Conservation (phyloP, 768 basidiomycete genomes). For the Aureoboletus auriporus region DNA sequence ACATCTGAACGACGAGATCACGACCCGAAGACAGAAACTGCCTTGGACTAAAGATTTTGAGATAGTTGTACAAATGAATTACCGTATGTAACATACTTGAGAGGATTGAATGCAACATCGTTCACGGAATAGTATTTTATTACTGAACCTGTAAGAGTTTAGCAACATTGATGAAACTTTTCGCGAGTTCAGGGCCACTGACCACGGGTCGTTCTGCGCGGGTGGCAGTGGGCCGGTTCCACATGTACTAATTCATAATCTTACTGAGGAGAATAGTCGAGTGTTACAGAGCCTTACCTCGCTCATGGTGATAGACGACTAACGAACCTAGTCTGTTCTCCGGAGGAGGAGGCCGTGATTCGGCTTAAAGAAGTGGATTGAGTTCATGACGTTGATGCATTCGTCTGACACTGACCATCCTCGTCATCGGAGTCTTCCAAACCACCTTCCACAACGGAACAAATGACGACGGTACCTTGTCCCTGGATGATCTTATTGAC, state of each 20-base stretch:
- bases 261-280: not conserved
- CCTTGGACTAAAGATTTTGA: slow-evolving; percentile 28
- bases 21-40: slow-evolving; percentile 46
- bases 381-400: slow-evolving; percentile 13
- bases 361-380: not conserved
- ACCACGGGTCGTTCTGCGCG: slow-evolving; percentile 17
- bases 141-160: slow-evolving; percentile 9
- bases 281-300: slow-evolving; percentile 11
- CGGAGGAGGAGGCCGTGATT: slow-evolving; percentile 29
- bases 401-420: slow-evolving; percentile 15
- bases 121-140: slow-evolving; percentile 52
- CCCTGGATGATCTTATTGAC: slow-evolving; percentile 51
- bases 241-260: slow-evolving; percentile 13
- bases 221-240: slow-evolving; percentile 18
- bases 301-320: slow-evolving; percentile 36
- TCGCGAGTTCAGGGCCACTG: not conserved
- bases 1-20: slow-evolving; percentile 40
- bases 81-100: slow-evolving; percentile 31
- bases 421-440: slow-evolving; percentile 30
- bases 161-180: not conserved
- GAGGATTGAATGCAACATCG: slow-evolving; percentile 53
- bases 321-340: slow-evolving; percentile 49
- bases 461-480: slow-evolving; percentile 38
- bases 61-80: not conserved
- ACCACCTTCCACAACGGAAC: slow-evolving; percentile 47